A percentile compares a stretch with the other conserved stretches of the same genome.
phyloP scores from a whole-genome alignment of 2,329 filamentous ascomycete genomes.

The Chaetomium olivaceum region DNA sequence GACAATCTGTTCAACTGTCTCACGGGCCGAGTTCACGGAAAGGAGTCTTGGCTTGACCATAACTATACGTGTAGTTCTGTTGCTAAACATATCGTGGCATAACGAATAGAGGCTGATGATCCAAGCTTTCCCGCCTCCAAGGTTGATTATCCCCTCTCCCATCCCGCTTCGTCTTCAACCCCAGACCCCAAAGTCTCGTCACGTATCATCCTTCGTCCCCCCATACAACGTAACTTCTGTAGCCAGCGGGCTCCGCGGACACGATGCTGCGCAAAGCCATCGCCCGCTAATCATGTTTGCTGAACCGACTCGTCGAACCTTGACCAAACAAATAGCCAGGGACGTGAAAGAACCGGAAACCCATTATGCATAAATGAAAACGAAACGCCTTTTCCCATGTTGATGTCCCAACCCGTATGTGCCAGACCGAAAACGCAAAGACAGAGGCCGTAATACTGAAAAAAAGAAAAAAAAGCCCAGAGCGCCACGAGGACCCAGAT shows the following conservation, averaged over 20 bases:
- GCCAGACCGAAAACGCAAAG: not conserved
- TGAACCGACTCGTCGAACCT: not conserved
- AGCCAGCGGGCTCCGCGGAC: not conserved
- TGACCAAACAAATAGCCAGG: not conserved
- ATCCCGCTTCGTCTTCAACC: not conserved
- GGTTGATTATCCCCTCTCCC: not conserved
- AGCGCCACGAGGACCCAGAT: constrained; percentile 6
- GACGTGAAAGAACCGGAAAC: not conserved
- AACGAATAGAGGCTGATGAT: constrained; percentile 8
- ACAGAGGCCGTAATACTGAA: not conserved
- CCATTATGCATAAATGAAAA: constrained; percentile 3
- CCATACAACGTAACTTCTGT: constrained; percentile 2
- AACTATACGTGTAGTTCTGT: constrained; percentile 15
- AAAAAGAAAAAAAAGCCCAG: not conserved
- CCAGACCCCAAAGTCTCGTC: not conserved
- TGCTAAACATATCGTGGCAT: constrained; percentile 11
- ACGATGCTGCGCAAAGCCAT: not conserved
- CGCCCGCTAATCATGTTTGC: not conserved
- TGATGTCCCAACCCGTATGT: constrained; percentile 10
- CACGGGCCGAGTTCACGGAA: not conserved
- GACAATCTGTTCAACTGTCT: not conserved
- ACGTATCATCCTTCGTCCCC: not conserved
- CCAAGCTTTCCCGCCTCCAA: constrained; percentile 4
- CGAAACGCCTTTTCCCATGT: constrained; percentile 17
- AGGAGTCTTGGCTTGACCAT: not conserved